Evolutionary conservation across 116 monocot genomes (phyloP).

Genomic region (Dioscorea cayenensis): DNA sequence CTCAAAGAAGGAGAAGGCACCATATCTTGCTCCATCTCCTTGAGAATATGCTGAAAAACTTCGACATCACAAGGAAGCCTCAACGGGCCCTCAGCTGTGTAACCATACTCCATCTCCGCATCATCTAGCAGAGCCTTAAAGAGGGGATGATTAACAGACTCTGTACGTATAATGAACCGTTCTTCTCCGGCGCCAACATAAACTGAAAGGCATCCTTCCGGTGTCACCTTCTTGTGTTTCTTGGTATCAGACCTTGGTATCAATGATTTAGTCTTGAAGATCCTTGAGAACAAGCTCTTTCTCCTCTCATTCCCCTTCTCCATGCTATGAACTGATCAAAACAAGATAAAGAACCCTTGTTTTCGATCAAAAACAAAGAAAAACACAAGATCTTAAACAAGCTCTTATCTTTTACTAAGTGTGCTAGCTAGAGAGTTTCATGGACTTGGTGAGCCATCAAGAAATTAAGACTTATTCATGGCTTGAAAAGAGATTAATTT

Average conservation of each 20-base stretch:
- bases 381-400: neutral
- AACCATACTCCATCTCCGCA: conserved; percentile 53
- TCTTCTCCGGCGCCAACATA: conserved; percentile 32
- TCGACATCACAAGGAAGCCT: conserved; percentile 46
- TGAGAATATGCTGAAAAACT: conserved; percentile 28
- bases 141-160: conserved; percentile 45
- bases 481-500: neutral
- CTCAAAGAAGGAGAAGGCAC: neutral
- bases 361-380: too few relatives aligned
- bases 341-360: neutral
- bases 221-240: conserved; percentile 8
- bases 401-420: neutral
- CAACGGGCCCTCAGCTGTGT: conserved; percentile 34
- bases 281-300: conserved; percentile 22
- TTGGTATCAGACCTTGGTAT: conserved; percentile 2
- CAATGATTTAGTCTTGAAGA: conserved; percentile 32
- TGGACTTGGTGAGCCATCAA: conserved; percentile 18
- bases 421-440: conserved; percentile 2
- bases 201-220: conserved; percentile 39
- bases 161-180: conserved; percentile 27
- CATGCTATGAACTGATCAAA: neutral
- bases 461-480: too few relatives aligned
- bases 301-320: conserved; percentile 8
- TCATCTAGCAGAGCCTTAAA: conserved; percentile 41
- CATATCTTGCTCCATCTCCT: conserved; percentile 47